Evolutionary conservation across 78 protist genomes (phyloP), one percentile per base, ranked within the genome.

Genomic region (Dictyostelium firmibasis): DNA sequence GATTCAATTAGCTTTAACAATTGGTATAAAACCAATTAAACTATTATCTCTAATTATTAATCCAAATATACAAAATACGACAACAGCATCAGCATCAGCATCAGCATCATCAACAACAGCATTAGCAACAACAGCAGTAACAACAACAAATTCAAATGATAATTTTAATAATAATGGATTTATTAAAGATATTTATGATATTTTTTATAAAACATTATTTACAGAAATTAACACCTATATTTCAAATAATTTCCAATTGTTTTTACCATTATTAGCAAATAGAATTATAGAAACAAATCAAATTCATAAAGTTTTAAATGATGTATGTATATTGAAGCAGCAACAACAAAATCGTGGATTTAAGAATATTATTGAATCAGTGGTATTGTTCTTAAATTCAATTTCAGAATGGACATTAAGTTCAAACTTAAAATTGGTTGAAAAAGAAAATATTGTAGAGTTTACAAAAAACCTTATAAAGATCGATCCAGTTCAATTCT

Each of bases 371-470:
- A 13, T 78, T n/a, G 23, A 67, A 64, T 67, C 75, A 67, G 25
- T 67, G 3, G 75, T 67, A 27, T 67, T 27, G 5, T 67, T 67
- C 18, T 67, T 67, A 67, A 67, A 67, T 67, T 67, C 75, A 70
- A 83, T 92, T 20, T 74, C 69, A 23, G 23, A 76, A 31, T 53
- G 79, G 64, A 36, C 85, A 50, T 64, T 79, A 5, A 47, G 23
- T 7, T 23, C 31, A 33, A 70, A 60, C 60, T 25, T 57, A 20
- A 89, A 89, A 33, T 35, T 36, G 25, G 60, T 23, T 33, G 92
- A 92, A 50, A 92, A 92, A 74, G 92, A 92, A 29, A 83, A 81
- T 44, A 83, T 92, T 31, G 62, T 92, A 13, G 96, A 92, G n/a
- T 72, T 92, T 43, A 50, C 64, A 35, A 85, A 92, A 57, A 92